Conservation (phyloP, 768 basidiomycete genomes). For the Tricholoma flavovirens region DNA sequence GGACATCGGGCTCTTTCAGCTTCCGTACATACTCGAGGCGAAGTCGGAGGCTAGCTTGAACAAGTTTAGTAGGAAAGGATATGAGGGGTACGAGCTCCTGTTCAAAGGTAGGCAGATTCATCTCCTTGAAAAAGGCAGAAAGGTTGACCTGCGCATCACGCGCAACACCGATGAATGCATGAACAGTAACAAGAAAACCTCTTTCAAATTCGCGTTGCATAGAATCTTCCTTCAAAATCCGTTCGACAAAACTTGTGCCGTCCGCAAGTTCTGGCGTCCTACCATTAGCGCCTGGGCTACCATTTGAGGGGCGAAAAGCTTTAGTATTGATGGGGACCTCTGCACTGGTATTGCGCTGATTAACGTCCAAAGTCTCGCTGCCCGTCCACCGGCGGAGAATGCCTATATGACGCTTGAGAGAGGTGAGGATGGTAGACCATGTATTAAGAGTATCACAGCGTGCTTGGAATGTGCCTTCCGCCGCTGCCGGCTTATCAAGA, state of each 20-base stretch:
- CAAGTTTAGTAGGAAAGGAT: slow-evolving; percentile 93
- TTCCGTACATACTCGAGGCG: slow-evolving; percentile 86
- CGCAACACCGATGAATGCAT: slow-evolving; percentile 78
- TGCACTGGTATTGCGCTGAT: slow-evolving; percentile 64
- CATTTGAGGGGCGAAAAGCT: slow-evolving; percentile 19
- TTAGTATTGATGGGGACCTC: slow-evolving; percentile 43
- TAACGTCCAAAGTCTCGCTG: slow-evolving; percentile 85
- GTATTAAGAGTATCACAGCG: slow-evolving; percentile 86
- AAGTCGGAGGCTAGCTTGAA: slow-evolving; percentile 85
- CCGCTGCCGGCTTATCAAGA: slow-evolving; percentile 68
- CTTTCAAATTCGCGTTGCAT: slow-evolving; percentile 93
- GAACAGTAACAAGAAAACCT: slow-evolving; percentile 81
- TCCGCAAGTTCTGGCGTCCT: slow-evolving; percentile 47
- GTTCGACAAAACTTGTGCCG: slow-evolving; percentile 86
- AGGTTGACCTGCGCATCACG: slow-evolving; percentile 84
- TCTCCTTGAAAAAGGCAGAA: slow-evolving; percentile 67
- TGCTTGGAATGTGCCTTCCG: slow-evolving; percentile 62
- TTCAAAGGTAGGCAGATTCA: slow-evolving; percentile 91
- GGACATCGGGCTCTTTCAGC: slow-evolving; percentile 79
- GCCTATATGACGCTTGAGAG: slow-evolving; percentile 76
- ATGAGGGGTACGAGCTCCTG: slow-evolving; percentile 86
- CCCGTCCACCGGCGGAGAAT: slow-evolving; percentile 92
- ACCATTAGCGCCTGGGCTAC: slow-evolving; percentile 17
- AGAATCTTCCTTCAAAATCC: slow-evolving; percentile 93
- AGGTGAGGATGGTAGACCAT: slow-evolving; percentile 84